Evolutionary conservation across 495 filamentous ascomycete genomes (phyloP).

Genomic region (Pyrenula aspistea): DNA sequence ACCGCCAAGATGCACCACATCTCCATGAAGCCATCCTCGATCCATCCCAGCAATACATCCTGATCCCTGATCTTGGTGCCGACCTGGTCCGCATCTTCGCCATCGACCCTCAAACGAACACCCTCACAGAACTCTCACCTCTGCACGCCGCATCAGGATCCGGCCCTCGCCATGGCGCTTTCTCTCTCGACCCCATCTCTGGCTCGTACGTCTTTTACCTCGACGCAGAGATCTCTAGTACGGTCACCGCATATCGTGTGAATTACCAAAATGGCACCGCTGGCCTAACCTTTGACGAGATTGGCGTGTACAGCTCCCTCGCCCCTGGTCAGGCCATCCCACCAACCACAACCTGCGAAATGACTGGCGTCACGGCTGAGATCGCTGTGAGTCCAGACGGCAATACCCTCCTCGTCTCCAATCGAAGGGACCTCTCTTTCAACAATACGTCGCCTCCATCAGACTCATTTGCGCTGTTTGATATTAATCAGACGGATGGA

Average conservation of each 20-base stretch:
- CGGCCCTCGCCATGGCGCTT: conserved; percentile 59
- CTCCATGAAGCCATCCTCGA: conserved; percentile 62
- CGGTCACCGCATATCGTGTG: conserved; percentile 45
- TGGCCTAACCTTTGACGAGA: background rate
- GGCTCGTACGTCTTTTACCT: conserved; percentile 42
- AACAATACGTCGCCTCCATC: conserved; percentile 4
- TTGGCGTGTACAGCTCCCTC: conserved; percentile 19
- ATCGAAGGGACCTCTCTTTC: conserved; percentile 28
- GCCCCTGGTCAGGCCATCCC: conserved; percentile 28
- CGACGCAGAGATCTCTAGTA: conserved; percentile 48
- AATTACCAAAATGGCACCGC: conserved; percentile 24
- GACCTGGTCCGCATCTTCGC: conserved; percentile 56
- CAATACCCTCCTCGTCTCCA: conserved; percentile 24
- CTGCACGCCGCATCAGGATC: conserved; percentile 31
- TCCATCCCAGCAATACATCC: conserved; percentile 49
- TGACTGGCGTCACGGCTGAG: conserved; percentile 23
- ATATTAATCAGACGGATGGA: conserved; percentile 28
- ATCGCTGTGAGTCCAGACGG: conserved; percentile 15
- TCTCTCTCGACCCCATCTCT: conserved; percentile 21
- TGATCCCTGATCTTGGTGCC: conserved; percentile 60
- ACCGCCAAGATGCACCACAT: conserved; percentile 53
- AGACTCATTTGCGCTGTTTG: conserved; percentile 24
- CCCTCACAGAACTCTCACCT: conserved; percentile 14
- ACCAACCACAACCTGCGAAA: conserved; percentile 13
- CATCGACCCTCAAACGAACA: conserved; percentile 30